Evolutionary conservation across 768 basidiomycete species (phyloP).

Genomic region (Collybia sordida): DNA sequence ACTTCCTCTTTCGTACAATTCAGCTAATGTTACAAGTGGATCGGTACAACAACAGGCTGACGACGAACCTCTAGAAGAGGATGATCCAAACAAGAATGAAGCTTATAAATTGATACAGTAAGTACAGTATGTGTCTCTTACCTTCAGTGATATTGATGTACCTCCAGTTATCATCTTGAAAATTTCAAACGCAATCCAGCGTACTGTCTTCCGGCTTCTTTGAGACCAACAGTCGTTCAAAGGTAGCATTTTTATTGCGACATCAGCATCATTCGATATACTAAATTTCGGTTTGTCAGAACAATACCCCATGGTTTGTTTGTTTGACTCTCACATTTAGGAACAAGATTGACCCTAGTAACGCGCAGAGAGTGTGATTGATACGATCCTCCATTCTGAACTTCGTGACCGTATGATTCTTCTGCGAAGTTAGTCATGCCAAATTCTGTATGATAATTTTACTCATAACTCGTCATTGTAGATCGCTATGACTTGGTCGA

Average conservation of each 20-base stretch:
- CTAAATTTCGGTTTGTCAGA: slow-evolving; percentile 32
- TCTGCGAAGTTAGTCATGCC: slow-evolving; percentile 57
- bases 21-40: slow-evolving; percentile 24
- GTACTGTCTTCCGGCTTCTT: slow-evolving; percentile 85
- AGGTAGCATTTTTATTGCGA: slow-evolving; percentile 39
- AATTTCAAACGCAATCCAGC: slow-evolving; percentile 84
- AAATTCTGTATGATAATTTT: too few species aligned
- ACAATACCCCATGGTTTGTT: slow-evolving; percentile 80
- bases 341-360: slow-evolving; percentile 9
- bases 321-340: background rate
- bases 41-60: slow-evolving; percentile 31
- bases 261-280: slow-evolving; percentile 5
- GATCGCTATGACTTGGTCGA: slow-evolving; percentile 81
- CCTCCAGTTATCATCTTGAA: slow-evolving; percentile 80
- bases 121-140: slow-evolving; percentile 18
- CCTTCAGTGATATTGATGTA: slow-evolving; percentile 2
- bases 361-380: slow-evolving; percentile 80
- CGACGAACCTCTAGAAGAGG: slow-evolving; percentile 53
- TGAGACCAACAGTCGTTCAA: slow-evolving; percentile 88
- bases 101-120: slow-evolving; percentile 83
- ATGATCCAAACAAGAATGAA: slow-evolving; percentile 75
- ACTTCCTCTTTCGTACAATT: slow-evolving; percentile 48
- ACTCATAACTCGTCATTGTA: slow-evolving; percentile 23
- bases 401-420: slow-evolving; percentile 91
- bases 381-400: slow-evolving; percentile 86